A percentile compares a stretch with the other conserved stretches of the same genome.
Evolutionary conservation across 768 basidiomycete species (phyloP).

Genomic region (Cystofilobasidium capitatum): DNA sequence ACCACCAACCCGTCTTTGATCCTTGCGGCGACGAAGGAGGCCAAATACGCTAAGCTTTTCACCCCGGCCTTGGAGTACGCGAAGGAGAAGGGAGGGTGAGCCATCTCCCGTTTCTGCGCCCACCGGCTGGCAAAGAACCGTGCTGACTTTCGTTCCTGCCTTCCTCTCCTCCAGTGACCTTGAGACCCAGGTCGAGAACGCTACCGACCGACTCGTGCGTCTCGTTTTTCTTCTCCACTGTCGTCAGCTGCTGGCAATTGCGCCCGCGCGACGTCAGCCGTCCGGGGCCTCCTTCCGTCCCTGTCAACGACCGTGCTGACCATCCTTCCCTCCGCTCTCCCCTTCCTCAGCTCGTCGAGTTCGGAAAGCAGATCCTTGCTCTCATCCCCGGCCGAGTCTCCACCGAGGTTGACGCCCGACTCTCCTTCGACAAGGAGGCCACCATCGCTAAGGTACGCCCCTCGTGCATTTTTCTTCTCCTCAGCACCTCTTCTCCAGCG

Average conservation of each 20-base stretch:
- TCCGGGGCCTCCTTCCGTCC: neutral
- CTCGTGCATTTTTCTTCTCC: neutral
- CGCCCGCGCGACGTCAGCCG: neutral
- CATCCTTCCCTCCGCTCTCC: neutral
- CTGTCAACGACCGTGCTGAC: neutral
- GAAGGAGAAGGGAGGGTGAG: constrained; percentile 65
- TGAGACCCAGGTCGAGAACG: constrained; percentile 65
- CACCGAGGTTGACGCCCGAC: constrained; percentile 94
- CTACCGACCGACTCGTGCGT: constrained; percentile 79
- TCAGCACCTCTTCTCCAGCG: neutral
- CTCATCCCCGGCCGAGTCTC: constrained; percentile 98
- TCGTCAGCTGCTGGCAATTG: neutral
- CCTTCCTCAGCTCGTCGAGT: constrained; percentile 73
- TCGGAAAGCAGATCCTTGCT: constrained; percentile 85
- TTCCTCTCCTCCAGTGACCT: constrained; percentile 41
- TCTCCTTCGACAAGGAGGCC: constrained; percentile 88
- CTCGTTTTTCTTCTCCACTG: neutral
- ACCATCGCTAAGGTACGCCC: constrained; percentile 69
- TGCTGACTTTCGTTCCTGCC: neutral
- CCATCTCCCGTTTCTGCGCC: neutral
- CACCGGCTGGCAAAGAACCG: neutral
- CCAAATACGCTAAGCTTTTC: constrained; percentile 72
- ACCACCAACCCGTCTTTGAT: constrained; percentile 93
- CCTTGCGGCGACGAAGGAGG: constrained; percentile 82
- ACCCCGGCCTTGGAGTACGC: constrained; percentile 62